Evolutionary conservation across 176 grass and related monocot species (phyloP).

Genomic region (Triticum monococcum): DNA sequence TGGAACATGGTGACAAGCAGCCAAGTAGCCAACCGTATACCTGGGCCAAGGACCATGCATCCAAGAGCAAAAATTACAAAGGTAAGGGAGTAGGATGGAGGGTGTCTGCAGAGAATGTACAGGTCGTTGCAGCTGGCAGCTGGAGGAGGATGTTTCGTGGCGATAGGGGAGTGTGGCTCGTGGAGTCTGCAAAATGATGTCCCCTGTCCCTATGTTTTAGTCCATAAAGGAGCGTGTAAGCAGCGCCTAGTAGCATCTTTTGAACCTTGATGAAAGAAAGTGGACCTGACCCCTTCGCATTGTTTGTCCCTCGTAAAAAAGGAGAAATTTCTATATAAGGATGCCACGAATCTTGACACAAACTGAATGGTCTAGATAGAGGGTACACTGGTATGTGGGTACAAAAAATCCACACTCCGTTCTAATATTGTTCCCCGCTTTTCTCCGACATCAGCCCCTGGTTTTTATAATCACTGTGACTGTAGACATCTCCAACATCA

Average conservation of each 20-base stretch:
- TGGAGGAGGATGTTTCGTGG: neutral
- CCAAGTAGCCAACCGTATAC: neutral
- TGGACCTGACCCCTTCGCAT: neutral
- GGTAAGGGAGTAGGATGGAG: neutral
- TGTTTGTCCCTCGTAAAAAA: neutral
- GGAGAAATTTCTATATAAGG: too few relatives aligned
- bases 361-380: too few relatives aligned
- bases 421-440: neutral
- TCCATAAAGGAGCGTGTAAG: neutral
- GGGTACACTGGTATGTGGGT: too few relatives aligned
- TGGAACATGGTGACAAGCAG: neutral
- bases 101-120: neutral
- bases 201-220: too few relatives aligned
- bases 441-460: neutral
- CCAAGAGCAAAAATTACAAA: neutral
- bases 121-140: neutral
- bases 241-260: neutral
- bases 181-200: too few relatives aligned
- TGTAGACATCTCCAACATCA: neutral
- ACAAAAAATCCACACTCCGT: neutral
- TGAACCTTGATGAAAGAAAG: neutral
- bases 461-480: neutral
- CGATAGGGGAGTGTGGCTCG: too few relatives aligned
- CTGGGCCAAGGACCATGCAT: neutral
- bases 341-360: too few relatives aligned